A percentile compares a stretch with the other conserved stretches of the same genome.
Conservation (phyloP, 2,329 filamentous ascomycete genomes). For the Colletotrichum endophyticum region DNA sequence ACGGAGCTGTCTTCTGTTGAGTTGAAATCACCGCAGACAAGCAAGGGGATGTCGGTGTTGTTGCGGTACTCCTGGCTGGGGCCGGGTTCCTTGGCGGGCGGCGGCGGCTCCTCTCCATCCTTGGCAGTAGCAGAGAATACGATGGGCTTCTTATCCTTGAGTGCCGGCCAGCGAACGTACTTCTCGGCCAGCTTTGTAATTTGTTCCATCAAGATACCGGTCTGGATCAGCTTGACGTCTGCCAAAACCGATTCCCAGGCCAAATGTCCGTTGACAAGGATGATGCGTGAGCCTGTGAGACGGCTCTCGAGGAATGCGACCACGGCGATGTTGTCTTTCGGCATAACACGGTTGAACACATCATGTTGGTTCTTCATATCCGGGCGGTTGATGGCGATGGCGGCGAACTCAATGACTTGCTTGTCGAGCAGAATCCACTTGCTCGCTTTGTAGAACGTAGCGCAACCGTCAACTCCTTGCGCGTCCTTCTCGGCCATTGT, state of each 20-base stretch:
- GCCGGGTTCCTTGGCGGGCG: conserved; percentile 67
- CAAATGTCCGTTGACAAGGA: conserved; percentile 92
- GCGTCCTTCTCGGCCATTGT: conserved; percentile 93
- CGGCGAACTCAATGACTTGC: conserved; percentile 89
- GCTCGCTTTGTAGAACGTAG: conserved; percentile 94
- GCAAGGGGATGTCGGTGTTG: conserved; percentile 85
- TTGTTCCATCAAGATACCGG: conserved; percentile 92
- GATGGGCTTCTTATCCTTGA: conserved; percentile 78
- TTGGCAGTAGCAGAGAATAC: conserved; percentile 42
- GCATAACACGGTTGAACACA: conserved; percentile 98
- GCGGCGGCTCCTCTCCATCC: conserved; percentile 51
- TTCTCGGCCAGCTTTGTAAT: conserved; percentile 85
- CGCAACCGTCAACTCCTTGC: conserved; percentile 91
- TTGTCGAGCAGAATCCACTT: conserved; percentile 96
- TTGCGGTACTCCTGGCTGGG: conserved; percentile 87
- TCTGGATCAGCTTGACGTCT: conserved; percentile 96
- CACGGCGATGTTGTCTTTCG: conserved; percentile 94
- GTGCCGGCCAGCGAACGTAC: conserved; percentile 79
- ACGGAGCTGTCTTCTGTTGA: conserved; percentile 86
- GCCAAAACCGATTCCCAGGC: conserved; percentile 92
- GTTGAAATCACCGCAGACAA: conserved; percentile 97
- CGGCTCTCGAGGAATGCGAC: conserved; percentile 93
- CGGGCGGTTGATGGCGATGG: conserved; percentile 89
- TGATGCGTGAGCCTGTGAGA: conserved; percentile 85
- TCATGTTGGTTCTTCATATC: conserved; percentile 98